These are phyloP conservation scores for Neocatenulostroma microsporum DNA, from an alignment of 2,329 filamentous ascomycete genomes.

Conservation along the genomic window DNA sequence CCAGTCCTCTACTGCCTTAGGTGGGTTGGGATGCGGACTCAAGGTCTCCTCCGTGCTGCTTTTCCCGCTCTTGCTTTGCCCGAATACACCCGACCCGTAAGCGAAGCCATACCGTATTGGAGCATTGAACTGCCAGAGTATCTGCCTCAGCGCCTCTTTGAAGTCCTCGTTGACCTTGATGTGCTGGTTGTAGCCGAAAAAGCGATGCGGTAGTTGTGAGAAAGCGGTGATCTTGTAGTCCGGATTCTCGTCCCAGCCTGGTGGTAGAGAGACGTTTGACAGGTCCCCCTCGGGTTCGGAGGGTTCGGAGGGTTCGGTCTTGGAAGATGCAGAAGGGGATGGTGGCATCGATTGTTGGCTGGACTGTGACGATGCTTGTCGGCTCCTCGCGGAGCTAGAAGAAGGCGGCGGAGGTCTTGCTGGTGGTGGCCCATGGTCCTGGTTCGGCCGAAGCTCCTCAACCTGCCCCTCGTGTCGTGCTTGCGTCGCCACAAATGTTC, in stretches of 20 bases:
- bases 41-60: slow-evolving; percentile 33
- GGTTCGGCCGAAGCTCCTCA: background rate
- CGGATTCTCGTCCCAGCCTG: slow-evolving; percentile 68
- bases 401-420: background rate
- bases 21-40: slow-evolving; percentile 71
- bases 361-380: background rate
- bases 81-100: slow-evolving; percentile 93
- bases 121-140: slow-evolving; percentile 84
- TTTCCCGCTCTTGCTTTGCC: slow-evolving; percentile 53
- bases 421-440: slow-evolving; percentile 3
- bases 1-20: slow-evolving; percentile 70
- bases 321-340: slow-evolving; percentile 6
- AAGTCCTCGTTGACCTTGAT: slow-evolving; percentile 94
- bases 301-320: background rate
- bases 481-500: slow-evolving; percentile 16
- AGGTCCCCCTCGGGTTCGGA: slow-evolving; percentile 13
- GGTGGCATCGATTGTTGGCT: background rate
- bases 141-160: slow-evolving; percentile 78
- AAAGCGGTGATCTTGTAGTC: slow-evolving; percentile 66
- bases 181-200: slow-evolving; percentile 93
- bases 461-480: slow-evolving; percentile 12
- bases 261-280: slow-evolving; percentile 32
- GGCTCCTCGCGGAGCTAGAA: background rate
- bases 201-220: slow-evolving; percentile 64
- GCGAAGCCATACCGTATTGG: slow-evolving; percentile 96